Evolutionary conservation across 495 filamentous ascomycete species (phyloP).

Genomic region (Penicillium daleae): DNA sequence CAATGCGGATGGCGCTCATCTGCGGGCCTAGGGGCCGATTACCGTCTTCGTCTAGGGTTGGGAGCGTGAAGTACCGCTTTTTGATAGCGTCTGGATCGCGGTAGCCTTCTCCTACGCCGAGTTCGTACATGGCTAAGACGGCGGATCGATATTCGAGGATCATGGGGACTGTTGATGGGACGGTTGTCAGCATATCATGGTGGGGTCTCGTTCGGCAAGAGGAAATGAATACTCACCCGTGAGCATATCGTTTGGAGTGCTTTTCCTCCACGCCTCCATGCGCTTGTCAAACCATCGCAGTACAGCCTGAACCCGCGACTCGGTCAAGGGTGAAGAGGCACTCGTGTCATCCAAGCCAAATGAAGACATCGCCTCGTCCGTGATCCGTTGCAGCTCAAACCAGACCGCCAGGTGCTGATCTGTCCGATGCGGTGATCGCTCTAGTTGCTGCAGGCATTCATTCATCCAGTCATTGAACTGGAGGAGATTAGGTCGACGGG

Average conservation of each 20-base stretch:
- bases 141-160: slow-evolving; percentile 52
- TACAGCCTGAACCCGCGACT: slow-evolving; percentile 50
- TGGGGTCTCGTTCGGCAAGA: background rate
- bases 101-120: slow-evolving; percentile 55
- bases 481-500: slow-evolving; percentile 54
- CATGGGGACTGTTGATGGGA: slow-evolving; percentile 42
- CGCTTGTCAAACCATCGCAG: slow-evolving; percentile 53
- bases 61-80: slow-evolving; percentile 44
- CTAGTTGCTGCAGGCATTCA: slow-evolving; percentile 49
- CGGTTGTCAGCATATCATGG: slow-evolving; percentile 37
- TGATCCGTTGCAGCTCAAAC: slow-evolving; percentile 51
- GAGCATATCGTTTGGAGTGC: slow-evolving; percentile 40
- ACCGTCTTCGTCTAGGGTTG: slow-evolving; percentile 37
- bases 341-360: slow-evolving; percentile 57
- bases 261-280: slow-evolving; percentile 49
- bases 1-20: slow-evolving; percentile 49
- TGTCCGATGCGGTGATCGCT: slow-evolving; percentile 38
- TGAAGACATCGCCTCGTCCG: slow-evolving; percentile 51
- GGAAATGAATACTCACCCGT: slow-evolving; percentile 34
- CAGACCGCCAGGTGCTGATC: slow-evolving; percentile 50
- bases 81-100: slow-evolving; percentile 51
- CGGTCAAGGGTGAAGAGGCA: slow-evolving; percentile 43
- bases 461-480: slow-evolving; percentile 53
- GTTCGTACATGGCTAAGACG: slow-evolving; percentile 53
- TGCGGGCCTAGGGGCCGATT: slow-evolving; percentile 28